Base-by-base conservation (phyloP, 2,329 filamentous ascomycete genomes). In the Sporothrix inflata region DNA sequence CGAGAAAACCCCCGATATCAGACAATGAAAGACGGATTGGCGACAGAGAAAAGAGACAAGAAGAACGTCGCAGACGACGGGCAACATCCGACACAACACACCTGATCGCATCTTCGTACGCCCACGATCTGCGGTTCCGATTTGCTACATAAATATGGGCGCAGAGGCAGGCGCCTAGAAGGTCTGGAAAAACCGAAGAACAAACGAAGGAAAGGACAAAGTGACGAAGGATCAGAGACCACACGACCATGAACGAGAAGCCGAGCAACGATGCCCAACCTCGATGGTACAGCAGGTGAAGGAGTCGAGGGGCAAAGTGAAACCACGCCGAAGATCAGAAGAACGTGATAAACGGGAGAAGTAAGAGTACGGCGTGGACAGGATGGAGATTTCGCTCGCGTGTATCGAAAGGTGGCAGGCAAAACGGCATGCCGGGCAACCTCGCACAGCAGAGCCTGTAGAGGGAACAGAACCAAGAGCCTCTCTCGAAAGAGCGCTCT, bases 361-460 rank as follows among this genome's bases (percentile, higher is more conserved):
- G 30, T 1, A 21, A 60, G 16, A 16, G 19, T 12, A 27, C 9
- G 24, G 27, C 14, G 4, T 49, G 65, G 38, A n/a, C 4, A n/a
- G 42, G 8, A 34, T 51, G 42, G n/a, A 19, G 9, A 45, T 24
- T 30, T 24, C n/a, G 2, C 6, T 65, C 38, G 5, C 14, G 14
- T 65, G 60, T 12, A 45, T 45, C 21, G 16, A 45, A 27, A 12
- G 9, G 16, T 69, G 49, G n/a, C 47, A 55, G 34, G 30, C 38
- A 57, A 70, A n/a, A 21, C 11, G n/a, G 11, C 19, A 63, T 51
- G 55, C 12, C 24, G 42, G 30, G 55, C 69, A 51, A 70, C 68
- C 27, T 63, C 40, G 11, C 42, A 70, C 55, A 2, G n/a, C 42
- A 27, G 27, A 27, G 19, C 7, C 8, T 34, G 8, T 38, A 27